Evolutionary conservation across 2,329 filamentous ascomycete species (phyloP).

Genomic region (Cladophialophora bantiana): DNA sequence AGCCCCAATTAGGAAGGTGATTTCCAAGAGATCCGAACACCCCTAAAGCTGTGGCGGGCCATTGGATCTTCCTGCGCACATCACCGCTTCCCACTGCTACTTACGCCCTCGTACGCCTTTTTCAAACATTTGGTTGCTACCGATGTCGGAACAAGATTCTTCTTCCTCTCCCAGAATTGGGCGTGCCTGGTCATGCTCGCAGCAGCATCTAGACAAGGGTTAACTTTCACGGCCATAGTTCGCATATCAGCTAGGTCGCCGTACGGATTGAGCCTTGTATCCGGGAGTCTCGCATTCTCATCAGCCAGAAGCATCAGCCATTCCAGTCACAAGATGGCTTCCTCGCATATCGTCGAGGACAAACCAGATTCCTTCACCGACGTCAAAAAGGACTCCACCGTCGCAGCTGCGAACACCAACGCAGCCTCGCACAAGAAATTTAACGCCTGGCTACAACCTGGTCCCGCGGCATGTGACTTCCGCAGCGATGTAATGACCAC

Average conservation of each 20-base stretch:
- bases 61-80: conserved; percentile 9
- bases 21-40: background rate
- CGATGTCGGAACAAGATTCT: conserved; percentile 7
- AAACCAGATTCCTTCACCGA: conserved; percentile 6
- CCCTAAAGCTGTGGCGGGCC: background rate
- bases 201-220: conserved; percentile 10
- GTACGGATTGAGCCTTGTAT: background rate
- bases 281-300: background rate
- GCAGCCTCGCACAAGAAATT: conserved; percentile 23
- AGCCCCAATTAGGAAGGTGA: background rate
- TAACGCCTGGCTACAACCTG: conserved; percentile 39
- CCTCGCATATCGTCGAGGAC: conserved; percentile 4
- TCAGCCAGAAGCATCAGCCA: background rate
- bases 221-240: background rate
- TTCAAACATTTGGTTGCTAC: background rate
- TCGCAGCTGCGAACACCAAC: conserved; percentile 19
- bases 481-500: conserved; percentile 71
- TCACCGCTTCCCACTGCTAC: conserved; percentile 11
- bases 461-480: conserved; percentile 41
- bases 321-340: background rate
- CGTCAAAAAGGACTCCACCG: conserved; percentile 9
- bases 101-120: background rate
- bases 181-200: conserved; percentile 7
- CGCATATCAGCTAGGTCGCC: background rate
- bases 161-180: background rate